Conservation (phyloP, 805 yeast genomes). For the Candida nemodendra region DNA sequence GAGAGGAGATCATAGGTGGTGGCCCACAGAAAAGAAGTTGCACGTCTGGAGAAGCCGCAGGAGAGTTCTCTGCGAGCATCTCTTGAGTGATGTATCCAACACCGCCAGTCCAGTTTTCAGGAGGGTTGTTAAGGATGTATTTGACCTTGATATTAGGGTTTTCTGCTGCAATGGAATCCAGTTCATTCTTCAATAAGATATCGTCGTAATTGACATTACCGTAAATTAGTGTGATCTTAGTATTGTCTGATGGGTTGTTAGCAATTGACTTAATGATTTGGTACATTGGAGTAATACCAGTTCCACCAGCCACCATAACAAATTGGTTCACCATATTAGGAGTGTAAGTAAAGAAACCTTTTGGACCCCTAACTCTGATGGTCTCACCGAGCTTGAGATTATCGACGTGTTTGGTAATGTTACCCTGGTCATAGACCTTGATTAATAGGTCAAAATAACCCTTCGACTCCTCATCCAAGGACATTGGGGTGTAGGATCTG, state of each 20-base stretch:
- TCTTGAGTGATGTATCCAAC: conserved; percentile 81
- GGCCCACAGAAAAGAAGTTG: conserved; percentile 91
- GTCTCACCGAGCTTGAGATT: conserved; percentile 74
- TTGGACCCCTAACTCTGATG: conserved; percentile 83
- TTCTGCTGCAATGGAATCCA: conserved; percentile 59
- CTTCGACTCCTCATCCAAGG: conserved; percentile 65
- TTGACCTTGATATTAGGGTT: conserved; percentile 65
- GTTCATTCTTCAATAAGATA: conserved; percentile 75
- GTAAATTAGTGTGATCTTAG: conserved; percentile 71
- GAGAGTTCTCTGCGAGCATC: conserved; percentile 60
- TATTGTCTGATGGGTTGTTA: conserved; percentile 71
- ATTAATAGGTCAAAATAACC: conserved; percentile 86
- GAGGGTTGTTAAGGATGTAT: conserved; percentile 74
- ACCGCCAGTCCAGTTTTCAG: conserved; percentile 72
- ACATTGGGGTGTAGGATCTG: conserved; percentile 88
- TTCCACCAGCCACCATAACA: conserved; percentile 95
- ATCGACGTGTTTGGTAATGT: conserved; percentile 73
- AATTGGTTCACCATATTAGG: conserved; percentile 73
- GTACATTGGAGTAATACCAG: conserved; percentile 95
- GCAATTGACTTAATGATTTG: conserved; percentile 84
- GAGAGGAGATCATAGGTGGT: conserved; percentile 83
- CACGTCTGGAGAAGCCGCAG: conserved; percentile 56
- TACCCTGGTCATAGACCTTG: conserved; percentile 83
- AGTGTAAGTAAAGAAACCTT: conserved; percentile 79
- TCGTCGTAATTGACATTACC: conserved; percentile 82